Conservation (phyloP, 768 basidiomycete species). For the Roridomyces roridus region DNA sequence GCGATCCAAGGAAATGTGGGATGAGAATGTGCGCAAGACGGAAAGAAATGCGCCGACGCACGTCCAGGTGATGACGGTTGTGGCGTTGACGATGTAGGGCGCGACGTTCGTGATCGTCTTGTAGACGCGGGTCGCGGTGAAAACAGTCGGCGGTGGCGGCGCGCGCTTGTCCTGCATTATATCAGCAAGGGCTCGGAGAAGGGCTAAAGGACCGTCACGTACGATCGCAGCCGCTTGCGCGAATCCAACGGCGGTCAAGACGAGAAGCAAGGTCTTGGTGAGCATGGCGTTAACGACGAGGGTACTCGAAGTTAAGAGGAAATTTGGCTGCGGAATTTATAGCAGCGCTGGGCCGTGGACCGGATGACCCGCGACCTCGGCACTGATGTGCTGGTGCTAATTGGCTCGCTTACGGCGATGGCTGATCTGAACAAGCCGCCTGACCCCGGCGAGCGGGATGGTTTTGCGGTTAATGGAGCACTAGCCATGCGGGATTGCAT, state of each 20-base stretch:
- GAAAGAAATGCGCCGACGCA: not conserved
- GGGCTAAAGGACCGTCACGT: not conserved
- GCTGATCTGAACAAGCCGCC: no score
- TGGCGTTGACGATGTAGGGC: constrained; percentile 8
- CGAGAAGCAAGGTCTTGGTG: not conserved
- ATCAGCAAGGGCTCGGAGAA: not conserved
- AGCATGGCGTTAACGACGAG: not conserved
- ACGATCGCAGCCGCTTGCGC: constrained; percentile 12
- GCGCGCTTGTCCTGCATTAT: not conserved
- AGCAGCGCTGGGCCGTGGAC: no score
- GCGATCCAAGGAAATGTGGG: not conserved
- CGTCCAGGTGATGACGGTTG: constrained; percentile 14
- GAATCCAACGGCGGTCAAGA: constrained; percentile 2
- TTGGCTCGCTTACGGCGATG: no score
- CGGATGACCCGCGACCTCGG: no score
- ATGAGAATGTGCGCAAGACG: no score
- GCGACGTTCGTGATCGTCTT: not conserved
- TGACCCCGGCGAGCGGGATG: no score
- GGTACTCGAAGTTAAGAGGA: no score
- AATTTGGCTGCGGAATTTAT: no score
- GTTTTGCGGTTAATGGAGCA: no score
- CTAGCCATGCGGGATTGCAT: no score
- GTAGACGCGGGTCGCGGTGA: constrained; percentile 18
- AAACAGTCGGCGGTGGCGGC: not conserved
- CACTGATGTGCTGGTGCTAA: no score